Base-by-base conservation (phyloP, 2,329 filamentous ascomycete species). In the Aspergillus proliferans region DNA sequence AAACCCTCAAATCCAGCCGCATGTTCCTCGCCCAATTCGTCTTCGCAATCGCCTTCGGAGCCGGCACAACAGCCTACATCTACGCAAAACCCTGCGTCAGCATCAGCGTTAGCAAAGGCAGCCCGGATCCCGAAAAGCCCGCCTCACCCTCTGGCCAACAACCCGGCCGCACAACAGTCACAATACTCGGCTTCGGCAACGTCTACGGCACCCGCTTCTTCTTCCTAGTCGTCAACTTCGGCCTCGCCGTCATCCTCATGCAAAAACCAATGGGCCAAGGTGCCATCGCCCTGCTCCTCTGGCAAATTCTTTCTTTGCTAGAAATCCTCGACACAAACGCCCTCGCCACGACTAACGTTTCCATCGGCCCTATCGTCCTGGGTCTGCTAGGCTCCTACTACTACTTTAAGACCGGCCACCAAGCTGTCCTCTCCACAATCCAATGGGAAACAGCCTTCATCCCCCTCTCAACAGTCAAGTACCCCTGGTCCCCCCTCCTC, bases 361-460 rank as follows among this genome's bases (percentile, higher is more conserved):
- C 89, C 6, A 86, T 97, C 59, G 92, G 90, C 0, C 91, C 93
- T 18, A 75, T 93, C 36, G 78, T 94, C 54, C 80, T 97, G 22
- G 92, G 84, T 9, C 73, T 97, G n/a, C 81, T 98, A 1, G 93
- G 91, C 51, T 89, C 87, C 61, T 95, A 92, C 70, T 85, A 96
- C 74, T 98, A 85, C 76, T 98, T 98, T 82, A 96, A 95, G 66
- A 98, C 93, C 0, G 93, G 93, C 52, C 93, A 98, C 69, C 92
- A 97, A 71, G 92, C 92, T 10, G 86, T 84, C 0, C 79, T 95
- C 21, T 81, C 85, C 58, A 88, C 84, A 56, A 92, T 98, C 63
- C 93, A 98, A 65, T 98, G 93, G 93, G 93, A 98, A 71, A 82
- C 83, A 18, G 92, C 90, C 3, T 98, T 98, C 71, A 88, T 98